Percentiles rank a stretch among this genome's conserved stretches.
These are phyloP conservation scores for Mycosphaerella sp. DNA, from an alignment of 2,329 filamentous ascomycete genomes.

Conservation along the genomic window DNA sequence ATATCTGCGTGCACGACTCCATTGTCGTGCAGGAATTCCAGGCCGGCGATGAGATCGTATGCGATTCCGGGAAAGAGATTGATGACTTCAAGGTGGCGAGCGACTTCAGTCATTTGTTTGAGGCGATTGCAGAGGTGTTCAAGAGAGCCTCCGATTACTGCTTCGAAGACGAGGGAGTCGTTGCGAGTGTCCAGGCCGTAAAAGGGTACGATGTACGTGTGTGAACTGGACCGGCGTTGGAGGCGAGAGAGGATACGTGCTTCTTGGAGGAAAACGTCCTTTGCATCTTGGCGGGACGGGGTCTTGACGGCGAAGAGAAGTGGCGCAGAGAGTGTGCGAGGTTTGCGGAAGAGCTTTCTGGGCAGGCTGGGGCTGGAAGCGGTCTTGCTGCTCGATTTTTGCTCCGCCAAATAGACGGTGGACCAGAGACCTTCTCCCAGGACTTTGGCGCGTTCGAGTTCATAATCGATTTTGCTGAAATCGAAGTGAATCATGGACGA, in stretches of 20 bases:
- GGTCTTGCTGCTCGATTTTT: constrained; percentile 16
- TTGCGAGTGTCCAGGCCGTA: constrained; percentile 30
- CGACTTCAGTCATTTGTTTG: constrained; percentile 29
- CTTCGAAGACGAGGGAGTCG: constrained; percentile 31
- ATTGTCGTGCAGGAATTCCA: constrained; percentile 39
- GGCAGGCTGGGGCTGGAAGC: constrained; percentile 16
- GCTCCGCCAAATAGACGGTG: constrained; percentile 32
- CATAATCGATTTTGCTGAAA: constrained; percentile 30
- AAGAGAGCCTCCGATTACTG: constrained; percentile 30
- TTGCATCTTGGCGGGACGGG: constrained; percentile 30
- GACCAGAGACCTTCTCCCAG: constrained; percentile 35
- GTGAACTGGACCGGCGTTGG: constrained; percentile 19
- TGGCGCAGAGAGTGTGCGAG: constrained; percentile 14
- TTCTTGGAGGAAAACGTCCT: constrained; percentile 33
- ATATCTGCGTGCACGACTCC: constrained; percentile 42
- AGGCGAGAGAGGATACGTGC: constrained; percentile 31
- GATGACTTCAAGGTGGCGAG: constrained; percentile 34
- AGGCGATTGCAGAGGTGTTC: constrained; percentile 28
- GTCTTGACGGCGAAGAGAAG: constrained; percentile 32
- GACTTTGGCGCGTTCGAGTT: constrained; percentile 30
- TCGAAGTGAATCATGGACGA: constrained; percentile 19
- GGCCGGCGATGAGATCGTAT: constrained; percentile 35
- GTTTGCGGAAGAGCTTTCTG: constrained; percentile 13
- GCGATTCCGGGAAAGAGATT: constrained; percentile 38
- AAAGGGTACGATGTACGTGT: constrained; percentile 31